phyloP scores from a whole-genome alignment of 1,284 basidiomycete species.

The Psilocybe mexicana region DNA sequence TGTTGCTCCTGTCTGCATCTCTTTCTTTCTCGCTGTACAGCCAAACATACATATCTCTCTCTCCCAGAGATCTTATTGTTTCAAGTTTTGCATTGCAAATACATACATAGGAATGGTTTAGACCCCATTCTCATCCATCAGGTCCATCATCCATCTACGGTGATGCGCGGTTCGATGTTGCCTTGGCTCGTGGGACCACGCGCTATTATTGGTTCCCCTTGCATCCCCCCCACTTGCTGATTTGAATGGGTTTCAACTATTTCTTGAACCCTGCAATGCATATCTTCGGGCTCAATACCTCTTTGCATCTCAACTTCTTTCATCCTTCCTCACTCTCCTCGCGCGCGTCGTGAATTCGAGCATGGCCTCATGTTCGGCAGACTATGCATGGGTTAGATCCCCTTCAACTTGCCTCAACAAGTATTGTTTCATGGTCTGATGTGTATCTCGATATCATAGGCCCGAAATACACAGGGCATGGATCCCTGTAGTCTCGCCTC shows the following conservation, averaged over 20 bases:
- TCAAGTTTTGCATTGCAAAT: neutral
- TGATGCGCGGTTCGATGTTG: neutral
- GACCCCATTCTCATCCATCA: slow-evolving; percentile 7
- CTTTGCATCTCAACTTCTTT: neutral
- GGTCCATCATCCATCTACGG: neutral
- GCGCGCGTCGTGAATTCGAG: neutral
- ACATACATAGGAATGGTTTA: too few relatives aligned
- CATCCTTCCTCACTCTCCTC: neutral
- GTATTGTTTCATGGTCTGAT: neutral
- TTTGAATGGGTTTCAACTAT: neutral
- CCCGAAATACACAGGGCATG: slow-evolving; percentile 20
- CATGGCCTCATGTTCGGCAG: slow-evolving; percentile 7
- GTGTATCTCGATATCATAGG: slow-evolving; percentile 12
- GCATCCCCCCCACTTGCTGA: neutral
- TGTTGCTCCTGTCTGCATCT: too few relatives aligned
- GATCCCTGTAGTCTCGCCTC: slow-evolving; percentile 25
- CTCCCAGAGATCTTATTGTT: neutral
- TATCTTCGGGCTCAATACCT: neutral
- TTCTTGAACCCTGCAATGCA: neutral
- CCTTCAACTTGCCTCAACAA: neutral
- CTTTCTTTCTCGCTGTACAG: too few relatives aligned
- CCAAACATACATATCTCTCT: neutral
- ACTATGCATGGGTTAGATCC: slow-evolving; percentile 12
- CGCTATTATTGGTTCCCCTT: neutral
- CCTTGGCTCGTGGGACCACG: neutral